Evolutionary conservation across 495 filamentous ascomycete species (phyloP).

Genomic region (Viridothelium virens): DNA sequence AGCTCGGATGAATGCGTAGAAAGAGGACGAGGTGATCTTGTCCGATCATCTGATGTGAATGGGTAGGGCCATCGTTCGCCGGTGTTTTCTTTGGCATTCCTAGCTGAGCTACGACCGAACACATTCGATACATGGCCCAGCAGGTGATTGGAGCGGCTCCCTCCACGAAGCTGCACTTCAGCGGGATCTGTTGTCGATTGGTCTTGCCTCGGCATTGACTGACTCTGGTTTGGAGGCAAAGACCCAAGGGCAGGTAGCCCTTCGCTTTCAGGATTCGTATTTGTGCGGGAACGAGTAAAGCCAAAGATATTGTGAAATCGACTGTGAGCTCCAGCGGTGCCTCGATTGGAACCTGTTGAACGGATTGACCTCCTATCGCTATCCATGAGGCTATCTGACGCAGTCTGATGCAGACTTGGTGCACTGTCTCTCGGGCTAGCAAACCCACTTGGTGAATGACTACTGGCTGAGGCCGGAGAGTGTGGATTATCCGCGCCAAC

Average conservation of each 20-base stretch:
- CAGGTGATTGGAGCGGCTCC: neutral
- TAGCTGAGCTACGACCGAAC: slow-evolving; percentile 2
- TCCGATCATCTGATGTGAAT: slow-evolving; percentile 23
- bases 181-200: slow-evolving; percentile 10
- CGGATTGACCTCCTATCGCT: slow-evolving; percentile 34
- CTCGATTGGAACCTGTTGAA: slow-evolving; percentile 33
- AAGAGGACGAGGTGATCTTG: slow-evolving; percentile 32
- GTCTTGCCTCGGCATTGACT: slow-evolving; percentile 36
- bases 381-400: slow-evolving; percentile 28
- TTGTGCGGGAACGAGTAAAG: slow-evolving; percentile 33
- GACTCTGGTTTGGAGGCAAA: slow-evolving; percentile 32
- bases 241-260: slow-evolving; percentile 30
- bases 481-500: slow-evolving; percentile 23
- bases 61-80: slow-evolving; percentile 23
- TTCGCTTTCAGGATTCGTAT: slow-evolving; percentile 30
- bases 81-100: slow-evolving; percentile 13
- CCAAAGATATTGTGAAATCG: slow-evolving; percentile 35
- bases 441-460: slow-evolving; percentile 34
- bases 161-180: neutral
- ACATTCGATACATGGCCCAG: slow-evolving; percentile 6
- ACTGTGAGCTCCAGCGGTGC: slow-evolving; percentile 21
- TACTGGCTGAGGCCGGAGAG: slow-evolving; percentile 31
- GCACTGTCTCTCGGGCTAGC: slow-evolving; percentile 35
- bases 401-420: slow-evolving; percentile 28
- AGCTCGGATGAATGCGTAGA: slow-evolving; percentile 34